These are phyloP conservation scores for Urochloa ruziziensis DNA, from an alignment of 176 grass and related monocot genomes.

Conservation along the genomic window DNA sequence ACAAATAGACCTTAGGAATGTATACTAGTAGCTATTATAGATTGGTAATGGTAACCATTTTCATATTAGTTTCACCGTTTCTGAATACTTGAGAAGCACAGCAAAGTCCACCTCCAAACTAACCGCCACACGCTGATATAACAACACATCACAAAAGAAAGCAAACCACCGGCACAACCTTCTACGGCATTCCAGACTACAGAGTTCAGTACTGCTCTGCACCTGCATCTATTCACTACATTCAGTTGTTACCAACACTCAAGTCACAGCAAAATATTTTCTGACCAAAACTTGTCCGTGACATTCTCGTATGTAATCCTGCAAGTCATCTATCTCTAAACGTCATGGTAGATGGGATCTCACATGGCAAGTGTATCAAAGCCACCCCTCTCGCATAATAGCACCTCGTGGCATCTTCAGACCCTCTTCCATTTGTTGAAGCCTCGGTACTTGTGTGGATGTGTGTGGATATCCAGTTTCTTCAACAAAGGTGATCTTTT, in stretches of 20 bases:
- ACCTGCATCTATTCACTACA: not conserved
- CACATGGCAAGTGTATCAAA: not conserved
- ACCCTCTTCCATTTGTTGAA: not conserved
- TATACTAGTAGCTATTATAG: no score
- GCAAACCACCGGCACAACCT: not conserved
- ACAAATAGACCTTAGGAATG: no score
- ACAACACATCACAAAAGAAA: not conserved
- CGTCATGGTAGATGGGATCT: constrained; percentile 4
- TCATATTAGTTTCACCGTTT: no score
- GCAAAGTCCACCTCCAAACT: no score
- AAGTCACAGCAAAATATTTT: not conserved
- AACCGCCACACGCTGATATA: no score
- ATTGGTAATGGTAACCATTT: no score
- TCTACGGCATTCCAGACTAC: not conserved
- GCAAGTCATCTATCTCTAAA: not conserved
- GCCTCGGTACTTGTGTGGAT: no score
- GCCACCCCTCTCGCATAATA: constrained; percentile 7
- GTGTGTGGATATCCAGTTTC: no score
- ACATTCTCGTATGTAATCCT: no score
- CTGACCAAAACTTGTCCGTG: no score
- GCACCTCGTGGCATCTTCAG: not conserved
- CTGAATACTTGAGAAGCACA: no score
- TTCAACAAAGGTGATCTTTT: no score
- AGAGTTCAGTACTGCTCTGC: not conserved
- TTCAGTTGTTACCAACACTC: not conserved